Evolutionary conservation across 2,329 filamentous ascomycete genomes (phyloP).

Genomic region (Arthrobotrys pseudoclavata): DNA sequence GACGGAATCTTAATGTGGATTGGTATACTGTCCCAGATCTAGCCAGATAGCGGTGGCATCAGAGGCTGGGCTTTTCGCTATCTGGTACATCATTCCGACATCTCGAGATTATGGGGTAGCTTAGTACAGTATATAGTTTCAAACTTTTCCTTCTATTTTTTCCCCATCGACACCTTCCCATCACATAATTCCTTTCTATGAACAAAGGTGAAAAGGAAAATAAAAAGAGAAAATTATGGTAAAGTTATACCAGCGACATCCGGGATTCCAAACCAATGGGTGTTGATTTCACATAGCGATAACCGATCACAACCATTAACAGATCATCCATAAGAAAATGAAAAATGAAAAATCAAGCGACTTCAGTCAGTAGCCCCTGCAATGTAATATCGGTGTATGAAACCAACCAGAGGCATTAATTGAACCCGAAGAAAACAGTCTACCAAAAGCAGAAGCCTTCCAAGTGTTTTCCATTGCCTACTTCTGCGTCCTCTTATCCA

Average conservation of each 20-base stretch:
- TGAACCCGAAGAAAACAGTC: not conserved
- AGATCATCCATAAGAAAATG: not conserved
- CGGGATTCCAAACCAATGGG: not conserved
- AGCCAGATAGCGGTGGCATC: not conserved
- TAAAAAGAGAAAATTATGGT: not conserved
- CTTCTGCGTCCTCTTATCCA: constrained; percentile 32
- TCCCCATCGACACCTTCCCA: constrained; percentile 12
- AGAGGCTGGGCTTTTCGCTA: constrained; percentile 2
- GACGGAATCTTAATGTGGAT: constrained; percentile 3
- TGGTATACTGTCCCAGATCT: not conserved
- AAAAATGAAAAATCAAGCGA: not conserved
- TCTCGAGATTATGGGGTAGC: constrained; percentile 1
- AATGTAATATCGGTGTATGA: not conserved
- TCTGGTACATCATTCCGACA: constrained; percentile 6
- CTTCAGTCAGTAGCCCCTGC: not conserved
- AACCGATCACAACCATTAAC: not conserved
- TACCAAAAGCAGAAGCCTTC: not conserved
- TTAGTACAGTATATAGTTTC: not conserved
- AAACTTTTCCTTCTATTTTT: constrained; percentile 19
- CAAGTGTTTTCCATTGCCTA: not conserved
- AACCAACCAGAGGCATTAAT: not conserved
- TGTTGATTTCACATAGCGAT: no score
- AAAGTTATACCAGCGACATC: not conserved
- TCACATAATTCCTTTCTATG: constrained; percentile 10
- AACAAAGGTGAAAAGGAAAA: not conserved